A percentile compares a stretch with the other conserved stretches of the same genome.
Evolutionary conservation across 225 moss, liverwort and hornwort genomes (phyloP).

Genomic region (Lunularia cruciata): DNA sequence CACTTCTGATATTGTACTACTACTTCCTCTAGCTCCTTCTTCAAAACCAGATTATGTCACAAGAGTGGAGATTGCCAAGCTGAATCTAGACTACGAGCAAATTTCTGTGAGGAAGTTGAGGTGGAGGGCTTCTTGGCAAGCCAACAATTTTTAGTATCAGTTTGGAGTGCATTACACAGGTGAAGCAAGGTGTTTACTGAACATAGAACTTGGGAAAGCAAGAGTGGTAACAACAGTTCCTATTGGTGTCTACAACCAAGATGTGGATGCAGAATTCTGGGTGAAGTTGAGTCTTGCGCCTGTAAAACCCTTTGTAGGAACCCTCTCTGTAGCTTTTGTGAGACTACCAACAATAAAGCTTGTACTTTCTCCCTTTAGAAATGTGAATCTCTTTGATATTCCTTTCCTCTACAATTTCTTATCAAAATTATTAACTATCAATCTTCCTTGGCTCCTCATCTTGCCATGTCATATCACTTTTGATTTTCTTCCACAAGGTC

Average conservation of each 20-base stretch:
- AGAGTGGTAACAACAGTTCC: conserved; percentile 67
- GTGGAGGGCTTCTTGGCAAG: conserved; percentile 77
- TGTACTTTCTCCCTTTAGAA: conserved; percentile 72
- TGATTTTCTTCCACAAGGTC: conserved; percentile 81
- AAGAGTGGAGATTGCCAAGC: conserved; percentile 74
- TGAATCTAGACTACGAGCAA: conserved; percentile 81
- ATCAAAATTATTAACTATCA: conserved; percentile 79
- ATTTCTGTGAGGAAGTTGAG: conserved; percentile 75
- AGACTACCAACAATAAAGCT: conserved; percentile 82
- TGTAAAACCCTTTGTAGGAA: conserved; percentile 83
- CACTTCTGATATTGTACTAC: background rate
- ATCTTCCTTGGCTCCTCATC: conserved; percentile 80
- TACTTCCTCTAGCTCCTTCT: background rate
- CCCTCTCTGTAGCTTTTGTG: conserved; percentile 77
- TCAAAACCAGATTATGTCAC: conserved; percentile 69
- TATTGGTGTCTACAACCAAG: conserved; percentile 79
- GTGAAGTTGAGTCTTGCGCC: conserved; percentile 78
- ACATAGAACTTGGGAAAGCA: conserved; percentile 60
- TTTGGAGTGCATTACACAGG: conserved; percentile 82
- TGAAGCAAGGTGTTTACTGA: conserved; percentile 75
- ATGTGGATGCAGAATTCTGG: conserved; percentile 89
- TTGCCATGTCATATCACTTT: conserved; percentile 92
- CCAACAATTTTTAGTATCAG: conserved; percentile 85
- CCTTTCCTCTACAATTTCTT: conserved; percentile 78
- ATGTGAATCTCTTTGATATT: conserved; percentile 86